phyloP scores from a whole-genome alignment of 805 yeast species.

The Lachancea mirantina region DNA sequence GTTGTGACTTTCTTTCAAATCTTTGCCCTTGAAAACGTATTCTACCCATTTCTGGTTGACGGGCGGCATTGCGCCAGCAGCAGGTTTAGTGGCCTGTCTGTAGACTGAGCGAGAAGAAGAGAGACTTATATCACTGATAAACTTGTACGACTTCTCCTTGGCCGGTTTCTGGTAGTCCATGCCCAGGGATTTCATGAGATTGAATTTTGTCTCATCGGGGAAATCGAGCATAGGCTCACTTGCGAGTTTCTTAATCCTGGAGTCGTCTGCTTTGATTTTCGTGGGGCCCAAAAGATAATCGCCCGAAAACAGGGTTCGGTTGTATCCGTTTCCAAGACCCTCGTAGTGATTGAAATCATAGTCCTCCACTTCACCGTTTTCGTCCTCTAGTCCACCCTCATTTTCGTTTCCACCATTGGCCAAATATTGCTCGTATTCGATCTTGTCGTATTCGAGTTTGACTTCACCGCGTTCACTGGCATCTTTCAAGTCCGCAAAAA shows the following conservation, averaged over 20 bases:
- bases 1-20: conserved; percentile 23
- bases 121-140: conserved; percentile 22
- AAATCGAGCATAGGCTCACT: conserved; percentile 13
- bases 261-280: conserved; percentile 8
- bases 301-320: conserved; percentile 23
- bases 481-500: conserved; percentile 25
- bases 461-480: conserved; percentile 29
- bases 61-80: conserved; percentile 26
- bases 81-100: conserved; percentile 25
- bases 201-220: conserved; percentile 23
- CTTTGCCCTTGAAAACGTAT: conserved; percentile 22
- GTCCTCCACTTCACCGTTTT: conserved; percentile 22
- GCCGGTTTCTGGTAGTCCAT: conserved; percentile 2
- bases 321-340: conserved; percentile 30
- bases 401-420: conserved; percentile 19
- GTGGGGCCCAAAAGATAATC: conserved; percentile 27
- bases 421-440: conserved; percentile 25
- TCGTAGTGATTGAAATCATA: conserved; percentile 27
- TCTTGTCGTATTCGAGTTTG: conserved; percentile 23
- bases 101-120: conserved; percentile 23
- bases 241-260: not conserved
- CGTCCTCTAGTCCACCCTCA: conserved; percentile 14
- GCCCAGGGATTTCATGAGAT: conserved; percentile 23
- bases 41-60: conserved; percentile 27
- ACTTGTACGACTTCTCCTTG: conserved; percentile 12